Conservation (phyloP, 495 filamentous ascomycete species). For the Aspergillus wentii region DNA sequence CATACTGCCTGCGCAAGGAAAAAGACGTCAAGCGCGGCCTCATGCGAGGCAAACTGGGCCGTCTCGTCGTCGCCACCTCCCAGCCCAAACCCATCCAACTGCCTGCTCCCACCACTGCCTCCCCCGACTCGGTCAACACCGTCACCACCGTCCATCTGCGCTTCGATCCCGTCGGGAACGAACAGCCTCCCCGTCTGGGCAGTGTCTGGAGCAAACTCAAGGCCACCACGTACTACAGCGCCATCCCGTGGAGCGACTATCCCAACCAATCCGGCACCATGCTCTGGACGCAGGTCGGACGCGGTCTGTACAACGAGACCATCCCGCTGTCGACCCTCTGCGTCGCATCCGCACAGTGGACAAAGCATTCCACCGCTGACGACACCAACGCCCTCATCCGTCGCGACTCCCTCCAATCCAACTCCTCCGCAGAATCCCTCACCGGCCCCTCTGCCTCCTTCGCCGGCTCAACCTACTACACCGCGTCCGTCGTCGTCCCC, state of each 20-base stretch:
- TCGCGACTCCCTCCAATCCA: conserved; percentile 56
- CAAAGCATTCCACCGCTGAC: too few species aligned
- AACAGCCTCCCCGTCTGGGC: conserved; percentile 63
- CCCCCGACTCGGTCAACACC: conserved; percentile 41
- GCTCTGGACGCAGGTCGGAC: conserved; percentile 41
- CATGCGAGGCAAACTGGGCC: conserved; percentile 72
- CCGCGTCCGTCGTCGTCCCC: conserved; percentile 57
- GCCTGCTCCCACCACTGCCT: conserved; percentile 36
- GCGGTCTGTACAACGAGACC: conserved; percentile 62
- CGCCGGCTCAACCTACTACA: conserved; percentile 46
- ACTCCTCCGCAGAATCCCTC: conserved; percentile 24
- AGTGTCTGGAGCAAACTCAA: conserved; percentile 66
- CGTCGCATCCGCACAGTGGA: conserved; percentile 64
- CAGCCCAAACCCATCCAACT: conserved; percentile 71
- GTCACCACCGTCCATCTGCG: conserved; percentile 64
- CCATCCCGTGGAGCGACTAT: conserved; percentile 51
- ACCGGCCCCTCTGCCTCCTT: conserved; percentile 38
- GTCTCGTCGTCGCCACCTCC: conserved; percentile 61
- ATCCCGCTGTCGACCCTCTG: conserved; percentile 60
- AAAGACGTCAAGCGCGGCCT: conserved; percentile 75
- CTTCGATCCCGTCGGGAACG: conserved; percentile 64
- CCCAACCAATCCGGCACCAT: conserved; percentile 20
- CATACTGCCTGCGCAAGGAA: conserved; percentile 66
- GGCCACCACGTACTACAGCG: conserved; percentile 68
- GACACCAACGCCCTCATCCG: conserved; percentile 28